Evolutionary conservation across 768 basidiomycete genomes (phyloP).

Genomic region (Cystofilobasidium bisporidii): DNA sequence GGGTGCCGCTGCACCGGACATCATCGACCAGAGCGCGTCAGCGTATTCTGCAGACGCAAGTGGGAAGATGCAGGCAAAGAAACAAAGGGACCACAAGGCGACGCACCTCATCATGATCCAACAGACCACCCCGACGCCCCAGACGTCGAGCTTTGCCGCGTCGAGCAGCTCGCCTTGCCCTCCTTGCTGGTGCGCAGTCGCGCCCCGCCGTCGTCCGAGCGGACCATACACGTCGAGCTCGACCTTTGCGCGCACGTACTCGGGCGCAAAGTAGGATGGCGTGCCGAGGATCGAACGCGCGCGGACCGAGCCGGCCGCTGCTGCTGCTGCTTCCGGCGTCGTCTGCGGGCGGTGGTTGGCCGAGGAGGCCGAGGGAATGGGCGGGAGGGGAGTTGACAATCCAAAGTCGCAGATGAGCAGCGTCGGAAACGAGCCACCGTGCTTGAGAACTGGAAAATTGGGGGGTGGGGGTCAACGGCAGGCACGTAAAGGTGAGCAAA

Average conservation of each 20-base stretch:
- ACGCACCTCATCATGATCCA: conserved; percentile 21
- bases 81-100: not conserved
- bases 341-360: not conserved
- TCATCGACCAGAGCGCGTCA: not conserved
- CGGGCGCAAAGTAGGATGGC: conserved; percentile 17
- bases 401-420: conserved; percentile 28
- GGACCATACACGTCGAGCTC: not conserved
- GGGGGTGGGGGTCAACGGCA: too few species aligned
- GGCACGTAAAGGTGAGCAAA: not conserved
- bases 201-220: not conserved
- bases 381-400: conserved; percentile 6
- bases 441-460: conserved; percentile 12
- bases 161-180: not conserved
- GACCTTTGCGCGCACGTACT: conserved; percentile 8
- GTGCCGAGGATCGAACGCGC: conserved; percentile 17
- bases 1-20: conserved; percentile 18
- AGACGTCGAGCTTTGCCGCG: conserved; percentile 14
- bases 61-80: too few species aligned
- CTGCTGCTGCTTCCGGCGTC: too few species aligned
- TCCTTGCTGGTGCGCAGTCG: not conserved
- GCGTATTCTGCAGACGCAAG: not conserved
- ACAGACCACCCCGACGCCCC: conserved; percentile 16
- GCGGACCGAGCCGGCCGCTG: conserved; percentile 4
- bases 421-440: conserved; percentile 18
- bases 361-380: not conserved